Conservation (phyloP, 2,329 filamentous ascomycete species). For the Beauveria scarabaeidicola region DNA sequence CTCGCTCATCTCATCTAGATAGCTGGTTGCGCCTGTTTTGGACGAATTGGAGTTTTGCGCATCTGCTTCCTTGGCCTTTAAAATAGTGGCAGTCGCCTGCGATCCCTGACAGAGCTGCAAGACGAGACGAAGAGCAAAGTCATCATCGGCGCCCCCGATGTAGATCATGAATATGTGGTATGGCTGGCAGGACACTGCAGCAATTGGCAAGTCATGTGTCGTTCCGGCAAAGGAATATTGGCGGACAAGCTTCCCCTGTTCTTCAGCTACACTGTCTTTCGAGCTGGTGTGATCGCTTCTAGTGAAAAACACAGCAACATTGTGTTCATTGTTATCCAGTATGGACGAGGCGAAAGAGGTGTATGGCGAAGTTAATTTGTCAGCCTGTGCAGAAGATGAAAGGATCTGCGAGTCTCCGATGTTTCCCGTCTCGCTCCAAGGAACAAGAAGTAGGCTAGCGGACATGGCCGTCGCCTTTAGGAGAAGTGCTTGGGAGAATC, state of each 20-base stretch:
- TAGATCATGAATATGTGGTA: constrained; percentile 86
- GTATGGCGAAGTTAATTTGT: constrained; percentile 45
- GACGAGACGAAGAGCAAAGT: constrained; percentile 68
- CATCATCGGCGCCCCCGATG: constrained; percentile 76
- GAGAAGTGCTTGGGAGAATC: constrained; percentile 70
- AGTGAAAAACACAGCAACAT: constrained; percentile 73
- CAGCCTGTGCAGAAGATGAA: constrained; percentile 21
- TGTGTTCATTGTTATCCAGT: constrained; percentile 54
- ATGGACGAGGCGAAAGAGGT: constrained; percentile 64
- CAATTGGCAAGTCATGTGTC: constrained; percentile 45
- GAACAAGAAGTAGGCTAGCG: constrained; percentile 71
- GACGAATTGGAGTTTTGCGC: not conserved
- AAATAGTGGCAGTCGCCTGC: constrained; percentile 68
- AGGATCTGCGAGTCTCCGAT: constrained; percentile 55
- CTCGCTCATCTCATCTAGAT: constrained; percentile 9
- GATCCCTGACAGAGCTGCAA: constrained; percentile 76
- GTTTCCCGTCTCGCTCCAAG: constrained; percentile 79
- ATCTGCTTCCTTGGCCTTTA: constrained; percentile 21
- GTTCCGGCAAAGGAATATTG: constrained; percentile 50
- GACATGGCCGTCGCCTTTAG: constrained; percentile 60
- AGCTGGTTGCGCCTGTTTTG: constrained; percentile 11
- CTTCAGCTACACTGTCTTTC: constrained; percentile 36
- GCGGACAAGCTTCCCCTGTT: constrained; percentile 36
- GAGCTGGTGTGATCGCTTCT: constrained; percentile 26
- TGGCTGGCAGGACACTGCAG: constrained; percentile 55